Evolutionary conservation across 225 moss, liverwort and hornwort species (phyloP), one percentile per base, ranked within the genome.

Genomic region (Climacium dendroides): DNA sequence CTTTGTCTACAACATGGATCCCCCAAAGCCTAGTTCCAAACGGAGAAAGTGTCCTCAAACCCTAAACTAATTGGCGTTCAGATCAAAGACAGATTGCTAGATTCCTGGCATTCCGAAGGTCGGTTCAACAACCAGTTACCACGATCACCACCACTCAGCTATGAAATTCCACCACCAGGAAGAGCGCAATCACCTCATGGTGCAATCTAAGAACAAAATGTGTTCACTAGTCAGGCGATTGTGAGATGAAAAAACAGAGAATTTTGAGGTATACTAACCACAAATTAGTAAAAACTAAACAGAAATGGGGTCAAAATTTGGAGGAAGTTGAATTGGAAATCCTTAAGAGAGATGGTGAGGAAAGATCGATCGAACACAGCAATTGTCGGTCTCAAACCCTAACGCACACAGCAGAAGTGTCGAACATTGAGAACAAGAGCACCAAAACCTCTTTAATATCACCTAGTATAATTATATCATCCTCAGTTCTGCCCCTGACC

Each of bases 1-100:
- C 30, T 30, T 41, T 48, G 15, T 37, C 83, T 69, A 86, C 69
- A 88, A 69, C 92, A 93, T 91, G 88, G 85, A 93, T 87, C 82
- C 82, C 70, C 25, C 55, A 66, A 43, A 58, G 39, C 63, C 80
- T 53, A 37, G 30, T 59, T 80, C 59, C 64, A 73, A 71, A 82
- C 47, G 50, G 24, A 58, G 32, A 28, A 35, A 35, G 54, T 13
- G 28, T 69, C 59, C 62, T 72, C 62, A 53, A 85, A 85, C 64
- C 77, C 75, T 64, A 85, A 72, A 74, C 19, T 9, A 39, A 53
- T 81, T 39, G 80, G 15, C 19, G 59, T 66, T 48, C 53, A 65
- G 81, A 69, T 60, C 82, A 55, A 34, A 77, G 62, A 37, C 63
- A 80, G 67, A 87, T 47, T 81, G 81, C 81, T 89, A 59, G 30